These are phyloP conservation scores for Phoenix roebelenii DNA, from an alignment of 176 grass and related monocot genomes.

Conservation along the genomic window DNA sequence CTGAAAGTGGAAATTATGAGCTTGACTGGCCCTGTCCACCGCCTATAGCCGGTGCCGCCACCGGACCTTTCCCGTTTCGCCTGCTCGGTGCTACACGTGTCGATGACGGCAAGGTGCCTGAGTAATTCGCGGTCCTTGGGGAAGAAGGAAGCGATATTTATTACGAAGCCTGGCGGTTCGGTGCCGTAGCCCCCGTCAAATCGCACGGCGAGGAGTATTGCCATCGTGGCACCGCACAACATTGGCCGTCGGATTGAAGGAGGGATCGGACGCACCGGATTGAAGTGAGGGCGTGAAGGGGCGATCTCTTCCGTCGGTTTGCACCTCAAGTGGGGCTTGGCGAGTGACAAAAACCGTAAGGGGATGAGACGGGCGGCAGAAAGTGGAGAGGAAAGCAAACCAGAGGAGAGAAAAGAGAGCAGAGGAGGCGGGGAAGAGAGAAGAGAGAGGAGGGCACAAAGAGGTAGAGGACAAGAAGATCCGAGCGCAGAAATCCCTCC, in stretches of 20 bases:
- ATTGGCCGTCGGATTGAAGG: neutral
- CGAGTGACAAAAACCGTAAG: neutral
- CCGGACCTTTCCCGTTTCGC: neutral
- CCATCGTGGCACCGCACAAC: neutral
- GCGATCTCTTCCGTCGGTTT: neutral
- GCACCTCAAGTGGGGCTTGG: neutral
- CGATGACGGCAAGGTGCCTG: neutral
- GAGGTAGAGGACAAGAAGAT: neutral
- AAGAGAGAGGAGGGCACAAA: too few relatives aligned
- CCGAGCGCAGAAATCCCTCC: neutral
- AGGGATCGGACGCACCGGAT: neutral
- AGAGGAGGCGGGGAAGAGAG: neutral
- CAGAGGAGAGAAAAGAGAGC: too few relatives aligned
- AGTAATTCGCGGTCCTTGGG: neutral
- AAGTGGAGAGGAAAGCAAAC: constrained; percentile 4
- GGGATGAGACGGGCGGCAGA: neutral
- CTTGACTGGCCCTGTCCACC: neutral
- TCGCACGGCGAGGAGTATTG: neutral
- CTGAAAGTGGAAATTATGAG: neutral
- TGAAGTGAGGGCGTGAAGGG: neutral
- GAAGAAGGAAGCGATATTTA: neutral
- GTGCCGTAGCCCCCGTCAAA: neutral
- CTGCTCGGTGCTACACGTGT: neutral
- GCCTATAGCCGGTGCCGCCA: neutral
- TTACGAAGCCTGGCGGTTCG: neutral